Base-by-base conservation (phyloP, 2,329 filamentous ascomycete genomes). In the Bipolaris sorokiniana region DNA sequence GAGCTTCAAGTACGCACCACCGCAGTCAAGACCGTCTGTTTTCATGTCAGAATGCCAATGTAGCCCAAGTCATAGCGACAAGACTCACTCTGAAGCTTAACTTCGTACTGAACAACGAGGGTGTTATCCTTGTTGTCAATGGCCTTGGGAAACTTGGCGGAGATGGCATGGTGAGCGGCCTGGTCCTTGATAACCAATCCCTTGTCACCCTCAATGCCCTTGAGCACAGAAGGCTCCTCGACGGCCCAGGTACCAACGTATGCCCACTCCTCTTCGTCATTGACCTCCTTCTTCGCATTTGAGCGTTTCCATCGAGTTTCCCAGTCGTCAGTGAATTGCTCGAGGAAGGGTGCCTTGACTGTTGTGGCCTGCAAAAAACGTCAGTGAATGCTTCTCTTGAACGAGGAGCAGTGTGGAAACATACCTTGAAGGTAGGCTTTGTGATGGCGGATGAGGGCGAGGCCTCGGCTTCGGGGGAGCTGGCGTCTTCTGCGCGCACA, bases 311-410 rank as follows among this genome's bases (percentile, higher is more conserved):
- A 99, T 81, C 93, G 86, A 66, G 85, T 82, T 68, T 97, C 90
- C 94, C 94, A 98, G 81, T 91, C 93, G 69, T 96, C 90, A 80
- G 91, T 96, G 84, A 99, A 99, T 81, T 99, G 95, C 84, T 99
- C 95, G 65, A 98, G 83, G 86, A 99, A 99, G 59, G 92, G 91
- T 68, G 89, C 95, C 82, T 97, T 95, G 73, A 98, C 78, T 63
- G 83, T 85, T 66, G 92, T 91, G 58, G 95, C 93, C 94, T 99
- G 74, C 98, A 74, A n/a, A 11, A 9, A 18, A 7, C 45, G 64
- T 75, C 56, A 74, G 68, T 16, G 52, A n/a, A 37, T 7, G 23
- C 9, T 16, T 7, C 31, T 28, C 9, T 15, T n/a, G n/a, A 3
- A 28, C 7, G 7, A 3, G 1, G 3, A 20, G 5, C 16, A 47